A percentile compares a stretch with the other conserved stretches of the same genome.
These are phyloP conservation scores for Lactarius psammicola DNA, from an alignment of 768 basidiomycete genomes.

Conservation along the genomic window DNA sequence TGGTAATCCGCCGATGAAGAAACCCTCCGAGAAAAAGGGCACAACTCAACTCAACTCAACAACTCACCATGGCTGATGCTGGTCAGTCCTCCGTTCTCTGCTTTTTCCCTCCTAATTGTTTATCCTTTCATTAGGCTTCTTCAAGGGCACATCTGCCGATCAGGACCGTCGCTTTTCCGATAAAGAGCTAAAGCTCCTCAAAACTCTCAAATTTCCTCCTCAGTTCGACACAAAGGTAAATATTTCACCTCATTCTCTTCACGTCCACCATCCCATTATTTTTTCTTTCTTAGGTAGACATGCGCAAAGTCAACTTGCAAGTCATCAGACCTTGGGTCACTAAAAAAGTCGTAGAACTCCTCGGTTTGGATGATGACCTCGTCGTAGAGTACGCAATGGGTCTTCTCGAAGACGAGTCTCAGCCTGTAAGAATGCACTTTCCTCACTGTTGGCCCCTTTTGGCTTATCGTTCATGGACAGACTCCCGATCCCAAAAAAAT, in stretches of 20 bases:
- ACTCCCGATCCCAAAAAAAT: conserved; percentile 91
- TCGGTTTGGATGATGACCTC: conserved; percentile 96
- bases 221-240: conserved; percentile 84
- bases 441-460: background rate
- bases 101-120: background rate
- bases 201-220: conserved; percentile 85
- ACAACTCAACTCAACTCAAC: background rate
- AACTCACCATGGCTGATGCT: conserved; percentile 28
- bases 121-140: conserved; percentile 52
- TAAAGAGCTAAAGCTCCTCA: conserved; percentile 89
- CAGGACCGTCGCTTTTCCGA: conserved; percentile 92
- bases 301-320: conserved; percentile 89
- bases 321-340: conserved; percentile 96
- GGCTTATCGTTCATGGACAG: conserved; percentile 40
- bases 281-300: conserved; percentile 64
- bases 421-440: conserved; percentile 57
- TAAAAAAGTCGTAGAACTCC: conserved; percentile 85
- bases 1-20: background rate
- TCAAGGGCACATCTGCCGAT: conserved; percentile 89
- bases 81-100: conserved; percentile 11
- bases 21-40: background rate
- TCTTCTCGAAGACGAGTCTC: conserved; percentile 79
- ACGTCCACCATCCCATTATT: background rate
- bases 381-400: conserved; percentile 97
- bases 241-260: background rate